Base-by-base conservation (phyloP, 257 asterid genomes). In the Fraxinus cuspidata region DNA sequence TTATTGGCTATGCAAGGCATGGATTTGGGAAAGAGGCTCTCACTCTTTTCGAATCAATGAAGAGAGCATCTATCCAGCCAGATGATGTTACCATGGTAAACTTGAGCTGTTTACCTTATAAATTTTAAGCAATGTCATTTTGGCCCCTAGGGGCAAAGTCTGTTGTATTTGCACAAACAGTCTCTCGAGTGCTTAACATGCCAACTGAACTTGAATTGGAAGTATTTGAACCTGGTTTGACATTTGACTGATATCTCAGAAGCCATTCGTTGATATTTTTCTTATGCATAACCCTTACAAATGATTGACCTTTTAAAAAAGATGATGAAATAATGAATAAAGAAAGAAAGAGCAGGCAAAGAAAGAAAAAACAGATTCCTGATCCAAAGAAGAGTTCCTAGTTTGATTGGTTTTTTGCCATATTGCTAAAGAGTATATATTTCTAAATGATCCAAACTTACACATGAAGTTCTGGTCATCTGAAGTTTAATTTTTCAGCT, bases 21-120 rank as follows among this genome's bases (percentile, higher is more conserved):
- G 98, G 98, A 71, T 94, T 92, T 80, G 94, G 97, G 32, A 76
- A 79, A 82, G 88, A 87, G 81, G 94, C 97, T 83, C 93, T 94
- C 25, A 66, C 83, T 58, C 86, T 87, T 79, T 92, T 94, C 60
- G 89, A 92, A 68, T 71, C 75, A 70, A 92, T 94, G 98, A 89
- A 88, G 74, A 86, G 76, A 49, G 81, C 73, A 1, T 72, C 86
- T 53, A 65, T 88, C 79, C 86, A 71, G 75, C 98, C 98, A 25
- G 96, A 94, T 82, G 97, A 91, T 70, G 91, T 92, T 76, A 94
- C 98, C 81, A 90, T 94, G 98, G 97, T 93, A 89, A 84, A 37
- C 73, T 78, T 77, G 28, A 51, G 3, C 8, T 42, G 15, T 23
- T 53, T 47, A 25, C n/a, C 68, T 29, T 32, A 11, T 13, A 19